phyloP scores from a whole-genome alignment of 129 eudicot species.

The Pseudognaphalium luteoalbum region DNA sequence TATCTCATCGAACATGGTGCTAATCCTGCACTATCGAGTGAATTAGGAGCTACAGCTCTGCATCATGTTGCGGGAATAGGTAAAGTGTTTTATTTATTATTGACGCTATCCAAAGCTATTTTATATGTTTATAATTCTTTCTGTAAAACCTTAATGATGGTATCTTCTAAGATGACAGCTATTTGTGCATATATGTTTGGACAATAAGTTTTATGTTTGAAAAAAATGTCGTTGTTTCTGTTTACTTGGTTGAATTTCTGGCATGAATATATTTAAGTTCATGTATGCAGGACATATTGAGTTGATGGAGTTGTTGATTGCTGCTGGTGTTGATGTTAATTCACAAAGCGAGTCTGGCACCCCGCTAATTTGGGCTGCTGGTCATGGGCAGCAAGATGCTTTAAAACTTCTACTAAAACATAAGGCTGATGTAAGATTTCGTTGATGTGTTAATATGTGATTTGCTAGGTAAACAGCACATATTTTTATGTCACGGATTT shows the following conservation, averaged over 20 bases:
- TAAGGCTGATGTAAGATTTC: constrained; percentile 74
- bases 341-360: constrained; percentile 94
- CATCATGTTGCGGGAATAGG: constrained; percentile 94
- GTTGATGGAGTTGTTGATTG: constrained; percentile 62
- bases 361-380: constrained; percentile 97
- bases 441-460: constrained; percentile 2
- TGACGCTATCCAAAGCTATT: neutral
- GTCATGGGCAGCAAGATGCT: constrained; percentile 81
- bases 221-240: neutral
- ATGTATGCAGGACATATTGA: constrained; percentile 72
- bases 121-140: neutral
- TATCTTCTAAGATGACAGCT: constrained; percentile 15
- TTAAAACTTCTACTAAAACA: constrained; percentile 72
- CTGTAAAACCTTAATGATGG: neutral
- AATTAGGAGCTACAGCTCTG: constrained; percentile 87
- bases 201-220: neutral
- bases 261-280: neutral
- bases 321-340: constrained; percentile 61
- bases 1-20: constrained; percentile 82
- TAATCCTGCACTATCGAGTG: constrained; percentile 73
- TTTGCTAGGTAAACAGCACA: neutral
- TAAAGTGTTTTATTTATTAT: constrained; percentile 28
- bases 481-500: neutral
- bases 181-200: constrained; percentile 4
- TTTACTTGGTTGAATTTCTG: neutral